Conservation (phyloP, 331 rosid genomes). For the Phaseolus coccineus region DNA sequence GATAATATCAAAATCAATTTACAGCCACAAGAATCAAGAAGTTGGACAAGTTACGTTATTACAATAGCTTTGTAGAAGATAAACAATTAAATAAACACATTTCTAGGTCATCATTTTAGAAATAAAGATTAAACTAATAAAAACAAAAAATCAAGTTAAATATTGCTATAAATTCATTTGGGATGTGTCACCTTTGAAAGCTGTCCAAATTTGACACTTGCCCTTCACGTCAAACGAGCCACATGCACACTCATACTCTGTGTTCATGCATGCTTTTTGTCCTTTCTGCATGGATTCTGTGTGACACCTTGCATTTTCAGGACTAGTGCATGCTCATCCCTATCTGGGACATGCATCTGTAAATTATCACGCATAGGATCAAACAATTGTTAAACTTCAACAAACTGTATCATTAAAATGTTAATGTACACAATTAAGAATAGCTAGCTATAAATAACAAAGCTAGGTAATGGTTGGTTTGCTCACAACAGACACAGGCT, state of each 20-base stretch:
- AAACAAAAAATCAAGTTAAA: neutral
- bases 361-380: no score
- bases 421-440: neutral
- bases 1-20: neutral
- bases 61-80: neutral
- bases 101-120: neutral
- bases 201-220: no score
- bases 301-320: conserved; percentile 43
- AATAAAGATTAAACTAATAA: neutral
- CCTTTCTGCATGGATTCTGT: conserved; percentile 34
- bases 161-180: no score
- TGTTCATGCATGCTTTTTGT: neutral
- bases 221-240: no score
- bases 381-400: no score
- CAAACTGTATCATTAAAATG: neutral
- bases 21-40: neutral
- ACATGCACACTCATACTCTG: no score
- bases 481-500: neutral
- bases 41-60: neutral
- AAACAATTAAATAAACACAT: neutral
- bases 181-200: no score
- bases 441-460: conserved; percentile 1
- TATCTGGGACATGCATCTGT: neutral
- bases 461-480: neutral
- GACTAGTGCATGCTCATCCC: no score